Base-by-base conservation (phyloP, 2,329 filamentous ascomycete species). In the Neophaeococcomyces aloes region DNA sequence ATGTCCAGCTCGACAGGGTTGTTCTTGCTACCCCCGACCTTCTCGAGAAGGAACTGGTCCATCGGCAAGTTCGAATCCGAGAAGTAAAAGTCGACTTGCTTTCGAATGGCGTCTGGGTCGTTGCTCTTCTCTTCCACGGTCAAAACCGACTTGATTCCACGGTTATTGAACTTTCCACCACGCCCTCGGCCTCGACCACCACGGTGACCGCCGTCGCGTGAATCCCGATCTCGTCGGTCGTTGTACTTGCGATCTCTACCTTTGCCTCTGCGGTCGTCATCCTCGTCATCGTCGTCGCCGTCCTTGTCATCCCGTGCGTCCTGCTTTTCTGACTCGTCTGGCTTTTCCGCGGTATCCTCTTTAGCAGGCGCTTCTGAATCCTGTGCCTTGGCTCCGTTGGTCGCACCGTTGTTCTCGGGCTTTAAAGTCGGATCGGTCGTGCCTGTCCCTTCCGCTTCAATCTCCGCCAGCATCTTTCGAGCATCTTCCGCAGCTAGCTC, bases 81-180 rank as follows among this genome's bases (percentile, higher is more conserved):
- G 66, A 95, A 94, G 74, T 95, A 95, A 65, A 94, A 95, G 62
- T 95, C 87, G 56, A 94, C 85, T 74, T 93, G 88, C 59, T 81
- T 81, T 61, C 86, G 82, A 57, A 95, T 94, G 65, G 83, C 76
- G 18, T 71, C 72, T 1, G 83, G 83, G 62, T 95, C 85, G 56
- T 83, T 79, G 18, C 81, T 82, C 59, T 86, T 80, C 42, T 79
- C 68, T 51, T 78, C 75, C 29, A 70, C 63, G 38, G 78, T 78
- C 38, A 84, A 74, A 57, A 87, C 80, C 46, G 81, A 85, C 64
- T 84, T 86, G 63, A 72, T 71, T 54, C 54, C 54, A 44, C 53
- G 57, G 45, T 56, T 56, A 17, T 54, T 53, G 38, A 49, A 51
- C 23, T 54, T 50, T 21, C 53, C 50, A 15, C 57, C 55, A 11